These are phyloP conservation scores for Coniosporium uncinatum DNA, from an alignment of 2,329 filamentous ascomycete species.

Conservation along the genomic window DNA sequence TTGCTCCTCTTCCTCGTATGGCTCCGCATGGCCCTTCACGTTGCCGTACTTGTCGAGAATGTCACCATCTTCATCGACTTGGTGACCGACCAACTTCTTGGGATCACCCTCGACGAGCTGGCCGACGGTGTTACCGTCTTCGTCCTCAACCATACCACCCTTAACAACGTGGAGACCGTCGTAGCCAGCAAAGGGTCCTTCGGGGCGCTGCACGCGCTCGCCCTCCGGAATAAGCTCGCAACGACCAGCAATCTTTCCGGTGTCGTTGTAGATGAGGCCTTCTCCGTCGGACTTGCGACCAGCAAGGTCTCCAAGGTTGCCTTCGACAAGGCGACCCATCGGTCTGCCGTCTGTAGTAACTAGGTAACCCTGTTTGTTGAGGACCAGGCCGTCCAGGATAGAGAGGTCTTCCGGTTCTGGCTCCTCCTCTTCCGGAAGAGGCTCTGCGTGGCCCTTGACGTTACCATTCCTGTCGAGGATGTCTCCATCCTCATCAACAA, in stretches of 20 bases:
- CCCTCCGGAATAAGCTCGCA: constrained; percentile 52
- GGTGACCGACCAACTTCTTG: constrained; percentile 66
- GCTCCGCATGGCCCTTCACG: constrained; percentile 53
- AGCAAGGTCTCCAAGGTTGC: constrained; percentile 48
- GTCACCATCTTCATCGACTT: constrained; percentile 78
- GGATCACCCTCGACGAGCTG: constrained; percentile 64
- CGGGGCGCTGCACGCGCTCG: constrained; percentile 48
- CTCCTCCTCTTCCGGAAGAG: constrained; percentile 30
- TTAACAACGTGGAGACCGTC: constrained; percentile 60
- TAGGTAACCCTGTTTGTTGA: constrained; percentile 55
- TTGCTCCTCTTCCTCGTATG: constrained; percentile 43
- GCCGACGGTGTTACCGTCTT: constrained; percentile 74
- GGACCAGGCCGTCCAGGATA: constrained; percentile 43
- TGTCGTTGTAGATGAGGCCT: constrained; percentile 49
- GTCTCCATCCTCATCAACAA: constrained; percentile 43
- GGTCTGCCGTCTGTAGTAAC: constrained; percentile 47
- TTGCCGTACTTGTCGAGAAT: constrained; percentile 72
- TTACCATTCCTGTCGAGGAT: constrained; percentile 43
- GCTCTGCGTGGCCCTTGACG: constrained; percentile 40
- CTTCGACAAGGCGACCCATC: constrained; percentile 49
- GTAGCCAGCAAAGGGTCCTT: constrained; percentile 65
- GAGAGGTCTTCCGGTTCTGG: constrained; percentile 38
- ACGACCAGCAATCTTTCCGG: constrained; percentile 49
- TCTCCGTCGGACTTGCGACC: constrained; percentile 50
- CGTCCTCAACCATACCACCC: constrained; percentile 68